Evolutionary conservation across 352 stramenopile species (phyloP), one percentile per base, ranked within the genome.

Genomic region (Pilasporangium apinafurcum): DNA sequence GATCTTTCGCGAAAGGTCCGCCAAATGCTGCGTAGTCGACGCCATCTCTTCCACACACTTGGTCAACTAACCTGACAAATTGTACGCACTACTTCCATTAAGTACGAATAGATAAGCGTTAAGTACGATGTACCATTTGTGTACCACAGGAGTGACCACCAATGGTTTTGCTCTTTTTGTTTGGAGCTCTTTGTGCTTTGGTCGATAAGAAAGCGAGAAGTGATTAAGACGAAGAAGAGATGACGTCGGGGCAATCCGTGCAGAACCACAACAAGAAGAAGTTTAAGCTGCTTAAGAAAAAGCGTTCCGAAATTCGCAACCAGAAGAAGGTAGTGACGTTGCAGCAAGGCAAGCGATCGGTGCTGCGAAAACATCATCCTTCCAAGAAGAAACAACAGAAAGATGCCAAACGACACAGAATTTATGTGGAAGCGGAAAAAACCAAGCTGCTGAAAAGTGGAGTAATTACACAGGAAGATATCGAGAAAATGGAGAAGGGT

Each of bases 371-470:
- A 48, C 69, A 56, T 22, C 62, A 63, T 10, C 56, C 72, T 35
- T 87, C 71, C 59, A 93, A 92, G 77, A 93, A 93, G 64, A 93
- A 93, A 64, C 63, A 68, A 47, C 70, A 85, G 45, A 90, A 90
- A 59, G 79, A 93, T 42, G 55, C 72, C 45, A 93, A 93, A 58
- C 82, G 76, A 53, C 66, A 70, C 52, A 62, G 77, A 35, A 84
- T 86, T 40, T 72, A 72, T 41, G 71, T 76, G 6, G 76, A 90
- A 2, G 53, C 51, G 12, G 82, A 93, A 53, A 87, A 93, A 59
- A 51, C 51, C 14, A 85, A 88, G 65, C 49, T 93, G 47, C 55
- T 93, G 20, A 81, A 79, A 44, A 86, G 65, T 44, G 81, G 81
- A 0, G 51, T 93, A 35, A 69, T 93, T 48, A 89, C 81, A 22